Evolutionary conservation across 768 basidiomycete species (phyloP).

Genomic region (Mycena rosella): DNA sequence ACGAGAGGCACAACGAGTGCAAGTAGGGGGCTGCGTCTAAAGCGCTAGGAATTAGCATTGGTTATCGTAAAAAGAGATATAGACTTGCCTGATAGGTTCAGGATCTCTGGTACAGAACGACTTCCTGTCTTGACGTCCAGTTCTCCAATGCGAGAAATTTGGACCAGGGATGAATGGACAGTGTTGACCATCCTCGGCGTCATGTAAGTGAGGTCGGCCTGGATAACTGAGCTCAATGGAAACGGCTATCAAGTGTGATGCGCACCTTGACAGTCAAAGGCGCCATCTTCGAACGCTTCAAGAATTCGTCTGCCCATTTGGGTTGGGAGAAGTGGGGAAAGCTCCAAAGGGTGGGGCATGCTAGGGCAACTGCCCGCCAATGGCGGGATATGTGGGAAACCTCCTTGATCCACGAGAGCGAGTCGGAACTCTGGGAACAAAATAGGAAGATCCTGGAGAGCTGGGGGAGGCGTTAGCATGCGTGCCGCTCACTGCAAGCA

Average conservation of each 20-base stretch:
- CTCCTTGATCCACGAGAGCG: constrained; percentile 49
- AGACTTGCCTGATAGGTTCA: constrained; percentile 33
- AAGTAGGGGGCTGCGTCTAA: constrained; percentile 47
- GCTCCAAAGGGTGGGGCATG: constrained; percentile 57
- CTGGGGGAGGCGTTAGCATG: too few species aligned
- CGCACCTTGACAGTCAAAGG: constrained; percentile 46
- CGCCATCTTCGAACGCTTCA: constrained; percentile 59
- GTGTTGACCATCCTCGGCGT: constrained; percentile 44
- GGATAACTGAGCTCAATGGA: background rate
- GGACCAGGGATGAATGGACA: constrained; percentile 47
- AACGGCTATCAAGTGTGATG: background rate
- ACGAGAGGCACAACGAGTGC: constrained; percentile 44
- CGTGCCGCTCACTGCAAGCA: too few species aligned
- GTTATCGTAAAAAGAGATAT: background rate
- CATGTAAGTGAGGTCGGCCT: constrained; percentile 34
- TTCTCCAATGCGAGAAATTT: constrained; percentile 49
- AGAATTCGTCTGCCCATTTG: constrained; percentile 56
- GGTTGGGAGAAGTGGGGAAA: constrained; percentile 48
- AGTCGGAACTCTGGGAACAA: constrained; percentile 27
- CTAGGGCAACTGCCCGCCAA: constrained; percentile 60
- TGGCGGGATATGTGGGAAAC: constrained; percentile 56
- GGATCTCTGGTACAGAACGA: constrained; percentile 43
- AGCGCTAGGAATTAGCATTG: constrained; percentile 31
- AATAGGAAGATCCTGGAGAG: constrained; percentile 54
- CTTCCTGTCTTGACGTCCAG: constrained; percentile 46